Conservation (phyloP, 805 yeast genomes). For the Pichia occidentalis region DNA sequence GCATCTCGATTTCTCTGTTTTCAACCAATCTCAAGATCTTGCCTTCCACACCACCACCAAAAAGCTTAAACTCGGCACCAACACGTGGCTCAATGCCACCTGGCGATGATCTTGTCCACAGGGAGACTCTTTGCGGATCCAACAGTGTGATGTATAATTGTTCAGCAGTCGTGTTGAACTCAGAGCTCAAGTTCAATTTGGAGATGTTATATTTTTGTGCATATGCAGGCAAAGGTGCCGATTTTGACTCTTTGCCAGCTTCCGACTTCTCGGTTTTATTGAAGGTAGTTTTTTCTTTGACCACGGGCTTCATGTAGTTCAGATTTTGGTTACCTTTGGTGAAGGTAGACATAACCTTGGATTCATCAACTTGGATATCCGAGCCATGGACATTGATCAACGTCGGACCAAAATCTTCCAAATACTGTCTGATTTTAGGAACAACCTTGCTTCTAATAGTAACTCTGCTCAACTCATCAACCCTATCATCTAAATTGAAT, state of each 20-base stretch:
- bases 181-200: slow-evolving; percentile 66
- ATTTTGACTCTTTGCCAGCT: slow-evolving; percentile 10
- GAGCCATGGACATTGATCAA: slow-evolving; percentile 70
- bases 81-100: slow-evolving; percentile 45
- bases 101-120: slow-evolving; percentile 81
- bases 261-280: slow-evolving; percentile 17
- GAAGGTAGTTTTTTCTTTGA: slow-evolving; percentile 25
- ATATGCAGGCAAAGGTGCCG: slow-evolving; percentile 11
- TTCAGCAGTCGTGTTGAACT: slow-evolving; percentile 82
- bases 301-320: slow-evolving; percentile 22
- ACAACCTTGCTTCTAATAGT: slow-evolving; percentile 45
- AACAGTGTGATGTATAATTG: slow-evolving; percentile 74
- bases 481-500: slow-evolving; percentile 61
- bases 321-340: slow-evolving; percentile 45
- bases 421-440: slow-evolving; percentile 59
- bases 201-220: slow-evolving; percentile 75
- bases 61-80: slow-evolving; percentile 61
- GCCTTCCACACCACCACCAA: slow-evolving; percentile 85
- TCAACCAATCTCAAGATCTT: slow-evolving; percentile 53
- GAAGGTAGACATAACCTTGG: slow-evolving; percentile 50
- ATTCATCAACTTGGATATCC: slow-evolving; percentile 78
- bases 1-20: slow-evolving; percentile 55
- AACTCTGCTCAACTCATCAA: slow-evolving; percentile 47
- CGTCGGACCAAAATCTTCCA: slow-evolving; percentile 68
- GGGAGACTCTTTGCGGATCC: slow-evolving; percentile 72